A percentile compares a stretch with the other conserved stretches of the same genome.
phyloP scores from a whole-genome alignment of 306 rosid species.

The Cucumis hystrix region DNA sequence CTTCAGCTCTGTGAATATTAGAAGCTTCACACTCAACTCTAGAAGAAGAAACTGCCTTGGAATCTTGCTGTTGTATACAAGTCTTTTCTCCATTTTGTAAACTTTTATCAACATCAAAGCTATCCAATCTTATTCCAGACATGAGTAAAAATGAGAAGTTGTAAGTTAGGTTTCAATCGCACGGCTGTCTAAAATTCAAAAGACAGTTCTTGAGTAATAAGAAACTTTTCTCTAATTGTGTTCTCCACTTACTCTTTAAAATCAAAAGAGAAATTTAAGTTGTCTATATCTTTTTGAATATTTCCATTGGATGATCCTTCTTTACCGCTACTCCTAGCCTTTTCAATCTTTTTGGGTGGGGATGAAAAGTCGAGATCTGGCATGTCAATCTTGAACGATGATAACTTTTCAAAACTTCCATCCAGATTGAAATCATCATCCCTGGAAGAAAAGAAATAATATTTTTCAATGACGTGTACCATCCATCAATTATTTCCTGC shows the following conservation, averaged over 20 bases:
- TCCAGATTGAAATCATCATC: slow-evolving; percentile 79
- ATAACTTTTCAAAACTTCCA: slow-evolving; percentile 58
- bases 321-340: slow-evolving; percentile 30
- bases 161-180: neutral
- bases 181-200: neutral
- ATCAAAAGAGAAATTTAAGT: slow-evolving; percentile 60
- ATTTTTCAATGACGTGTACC: slow-evolving; percentile 7
- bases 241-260: slow-evolving; percentile 58
- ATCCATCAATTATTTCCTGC: neutral
- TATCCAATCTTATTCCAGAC: slow-evolving; percentile 36
- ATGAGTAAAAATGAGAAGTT: slow-evolving; percentile 6
- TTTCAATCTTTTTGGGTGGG: slow-evolving; percentile 35
- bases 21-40: slow-evolving; percentile 23
- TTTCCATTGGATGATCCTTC: slow-evolving; percentile 44
- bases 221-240: slow-evolving; percentile 5
- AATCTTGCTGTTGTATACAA: slow-evolving; percentile 20
- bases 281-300: slow-evolving; percentile 29
- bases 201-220: slow-evolving; percentile 1
- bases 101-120: slow-evolving; percentile 46
- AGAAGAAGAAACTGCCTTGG: slow-evolving; percentile 25
- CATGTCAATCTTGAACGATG: slow-evolving; percentile 81
- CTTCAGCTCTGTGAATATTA: slow-evolving; percentile 20
- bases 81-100: slow-evolving; percentile 21
- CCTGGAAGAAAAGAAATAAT: slow-evolving; percentile 27
- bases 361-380: slow-evolving; percentile 69